Evolutionary conservation across 1,139 yeast genomes (phyloP).

Genomic region (Blastobotrys proliferans): DNA sequence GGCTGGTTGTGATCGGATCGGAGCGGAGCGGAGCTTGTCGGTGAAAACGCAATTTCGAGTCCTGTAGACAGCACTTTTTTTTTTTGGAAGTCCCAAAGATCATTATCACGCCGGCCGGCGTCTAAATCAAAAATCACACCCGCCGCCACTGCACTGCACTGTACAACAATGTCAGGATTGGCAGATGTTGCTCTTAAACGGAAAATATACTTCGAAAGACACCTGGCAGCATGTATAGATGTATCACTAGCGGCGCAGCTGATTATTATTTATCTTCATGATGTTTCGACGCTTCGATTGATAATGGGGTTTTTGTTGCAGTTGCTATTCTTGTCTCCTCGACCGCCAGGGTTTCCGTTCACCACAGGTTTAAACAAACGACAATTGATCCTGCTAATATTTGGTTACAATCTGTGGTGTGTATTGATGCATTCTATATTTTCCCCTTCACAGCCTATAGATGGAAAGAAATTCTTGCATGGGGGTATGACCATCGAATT

Average conservation of each 20-base stretch:
- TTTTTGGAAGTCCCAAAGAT: too few species aligned
- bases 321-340: conserved; percentile 13
- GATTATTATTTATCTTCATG: conserved; percentile 28
- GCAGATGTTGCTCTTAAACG: conserved; percentile 8
- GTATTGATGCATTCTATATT: conserved; percentile 19
- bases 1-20: too few species aligned
- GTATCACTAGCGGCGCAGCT: conserved; percentile 25
- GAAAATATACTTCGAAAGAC: conserved; percentile 25
- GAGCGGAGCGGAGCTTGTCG: too few species aligned
- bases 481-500: conserved; percentile 37
- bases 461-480: conserved; percentile 25
- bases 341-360: conserved; percentile 17
- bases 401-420: conserved; percentile 22
- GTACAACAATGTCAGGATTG: too few species aligned
- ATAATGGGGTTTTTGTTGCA: conserved; percentile 25
- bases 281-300: conserved; percentile 25
- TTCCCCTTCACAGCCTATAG: conserved; percentile 15
- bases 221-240: conserved; percentile 24
- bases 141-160: not conserved
- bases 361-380: conserved; percentile 21
- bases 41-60: too few species aligned
- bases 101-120: too few species aligned
- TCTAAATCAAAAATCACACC: too few species aligned
- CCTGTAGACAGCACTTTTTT: not conserved
- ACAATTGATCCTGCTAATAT: conserved; percentile 22